Evolutionary conservation across 768 basidiomycete genomes (phyloP).

Genomic region (Rickenella mellea): DNA sequence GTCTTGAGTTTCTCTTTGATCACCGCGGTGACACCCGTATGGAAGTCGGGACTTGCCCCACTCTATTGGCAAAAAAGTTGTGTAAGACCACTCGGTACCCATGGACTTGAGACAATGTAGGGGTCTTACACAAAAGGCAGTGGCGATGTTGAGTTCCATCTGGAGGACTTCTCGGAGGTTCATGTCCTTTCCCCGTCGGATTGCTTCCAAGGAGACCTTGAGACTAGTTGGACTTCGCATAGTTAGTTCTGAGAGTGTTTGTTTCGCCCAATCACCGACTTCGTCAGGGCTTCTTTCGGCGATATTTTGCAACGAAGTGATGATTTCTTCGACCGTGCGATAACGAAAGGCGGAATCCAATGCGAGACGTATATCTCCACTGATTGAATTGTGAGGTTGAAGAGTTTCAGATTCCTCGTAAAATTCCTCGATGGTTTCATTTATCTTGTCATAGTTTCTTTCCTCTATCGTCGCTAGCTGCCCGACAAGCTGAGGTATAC

Average conservation of each 20-base stretch:
- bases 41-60: constrained; percentile 76
- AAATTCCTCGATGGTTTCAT: constrained; percentile 62
- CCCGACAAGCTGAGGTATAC: constrained; percentile 61
- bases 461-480: constrained; percentile 39
- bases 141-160: constrained; percentile 84
- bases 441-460: constrained; percentile 37
- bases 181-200: constrained; percentile 59
- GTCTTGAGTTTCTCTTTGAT: constrained; percentile 36
- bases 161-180: constrained; percentile 57
- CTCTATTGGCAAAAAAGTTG: constrained; percentile 31
- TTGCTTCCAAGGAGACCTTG: constrained; percentile 76
- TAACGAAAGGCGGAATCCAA: constrained; percentile 75
- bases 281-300: constrained; percentile 29
- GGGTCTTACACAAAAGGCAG: constrained; percentile 82
- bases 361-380: constrained; percentile 59
- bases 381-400: constrained; percentile 43
- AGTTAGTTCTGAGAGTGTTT: constrained; percentile 53
- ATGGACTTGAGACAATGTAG: constrained; percentile 6
- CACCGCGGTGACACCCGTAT: constrained; percentile 68
- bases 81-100: neutral
- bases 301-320: constrained; percentile 39
- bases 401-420: constrained; percentile 46
- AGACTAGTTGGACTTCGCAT: constrained; percentile 85
- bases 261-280: constrained; percentile 64
- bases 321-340: constrained; percentile 60